A percentile compares a stretch with the other conserved stretches of the same genome.
Evolutionary conservation across 768 basidiomycete genomes (phyloP).

Genomic region (Tricholoma bakamatsutake): DNA sequence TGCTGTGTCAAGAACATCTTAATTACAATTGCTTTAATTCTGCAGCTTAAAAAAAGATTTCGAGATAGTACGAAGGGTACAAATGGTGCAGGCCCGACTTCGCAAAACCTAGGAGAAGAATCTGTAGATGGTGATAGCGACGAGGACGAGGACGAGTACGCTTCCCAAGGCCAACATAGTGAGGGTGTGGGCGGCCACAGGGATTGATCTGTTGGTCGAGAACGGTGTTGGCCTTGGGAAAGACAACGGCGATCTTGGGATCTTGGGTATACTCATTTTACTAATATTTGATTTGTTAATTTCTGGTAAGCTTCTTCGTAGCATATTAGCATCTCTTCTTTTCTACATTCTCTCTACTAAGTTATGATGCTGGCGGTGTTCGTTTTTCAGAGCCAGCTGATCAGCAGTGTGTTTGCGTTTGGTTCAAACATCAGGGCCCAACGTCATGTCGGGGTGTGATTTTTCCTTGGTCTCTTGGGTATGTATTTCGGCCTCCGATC

Average conservation of each 20-base stretch:
- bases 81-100: not conserved
- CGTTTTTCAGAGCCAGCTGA: not conserved
- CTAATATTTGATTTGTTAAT: slow-evolving; percentile 4
- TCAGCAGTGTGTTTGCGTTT: not conserved
- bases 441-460: not conserved
- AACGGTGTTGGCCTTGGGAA: not conserved
- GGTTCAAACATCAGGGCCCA: not conserved
- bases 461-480: not conserved
- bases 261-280: slow-evolving; percentile 1
- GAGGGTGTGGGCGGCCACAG: slow-evolving; percentile 8
- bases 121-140: slow-evolving; percentile 14
- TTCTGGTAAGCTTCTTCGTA: slow-evolving; percentile 3
- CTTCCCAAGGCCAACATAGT: slow-evolving; percentile 14
- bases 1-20: slow-evolving; percentile 5
- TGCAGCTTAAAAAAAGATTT: slow-evolving; percentile 1
- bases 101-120: slow-evolving; percentile 1
- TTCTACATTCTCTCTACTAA: not conserved
- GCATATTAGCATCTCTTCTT: not conserved
- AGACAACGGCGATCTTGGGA: not conserved
- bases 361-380: not conserved
- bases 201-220: slow-evolving; percentile 3
- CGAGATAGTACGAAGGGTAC: slow-evolving; percentile 31
- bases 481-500: not conserved
- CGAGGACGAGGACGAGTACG: slow-evolving; percentile 14
- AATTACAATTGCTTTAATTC: not conserved